These are phyloP conservation scores for Vinca minor DNA, from an alignment of 257 asterid species.

Conservation along the genomic window DNA sequence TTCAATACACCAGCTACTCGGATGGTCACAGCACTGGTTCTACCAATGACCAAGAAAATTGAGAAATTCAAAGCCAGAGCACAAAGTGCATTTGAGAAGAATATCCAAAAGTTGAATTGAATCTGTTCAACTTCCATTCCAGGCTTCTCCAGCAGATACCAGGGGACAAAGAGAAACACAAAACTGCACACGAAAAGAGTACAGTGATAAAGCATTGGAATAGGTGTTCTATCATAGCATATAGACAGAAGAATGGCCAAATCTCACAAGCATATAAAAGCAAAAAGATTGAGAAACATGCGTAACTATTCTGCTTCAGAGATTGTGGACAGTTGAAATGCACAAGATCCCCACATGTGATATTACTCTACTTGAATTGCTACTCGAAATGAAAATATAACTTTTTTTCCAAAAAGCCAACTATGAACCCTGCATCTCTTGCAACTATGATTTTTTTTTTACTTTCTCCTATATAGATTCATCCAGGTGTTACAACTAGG, in stretches of 20 bases:
- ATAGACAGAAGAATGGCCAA: background rate
- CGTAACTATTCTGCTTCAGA: background rate
- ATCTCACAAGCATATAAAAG: background rate
- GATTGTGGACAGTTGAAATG: background rate
- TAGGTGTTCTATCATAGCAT: background rate
- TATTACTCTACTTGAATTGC: too few species aligned
- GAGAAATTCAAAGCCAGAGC: conserved; percentile 96
- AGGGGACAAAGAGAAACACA: conserved; percentile 81
- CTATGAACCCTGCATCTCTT: too few species aligned
- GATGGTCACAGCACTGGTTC: conserved; percentile 97
- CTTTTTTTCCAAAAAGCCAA: too few species aligned
- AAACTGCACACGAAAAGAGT: conserved; percentile 48
- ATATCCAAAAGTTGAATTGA: conserved; percentile 83
- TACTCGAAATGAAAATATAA: too few species aligned
- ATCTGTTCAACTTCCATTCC: conserved; percentile 86
- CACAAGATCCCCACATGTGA: background rate
- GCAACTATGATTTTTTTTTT: too few species aligned
- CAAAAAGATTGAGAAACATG: background rate
- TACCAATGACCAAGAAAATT: conserved; percentile 85
- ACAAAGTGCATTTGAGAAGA: conserved; percentile 93
- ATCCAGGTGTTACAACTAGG: background rate
- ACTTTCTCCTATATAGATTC: background rate
- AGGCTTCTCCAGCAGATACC: conserved; percentile 95
- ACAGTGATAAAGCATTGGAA: background rate
- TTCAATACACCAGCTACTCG: conserved; percentile 96